A percentile compares a stretch with the other conserved stretches of the same genome.
Conservation (phyloP, 345 rosid species). For the Sonneratia alba region DNA sequence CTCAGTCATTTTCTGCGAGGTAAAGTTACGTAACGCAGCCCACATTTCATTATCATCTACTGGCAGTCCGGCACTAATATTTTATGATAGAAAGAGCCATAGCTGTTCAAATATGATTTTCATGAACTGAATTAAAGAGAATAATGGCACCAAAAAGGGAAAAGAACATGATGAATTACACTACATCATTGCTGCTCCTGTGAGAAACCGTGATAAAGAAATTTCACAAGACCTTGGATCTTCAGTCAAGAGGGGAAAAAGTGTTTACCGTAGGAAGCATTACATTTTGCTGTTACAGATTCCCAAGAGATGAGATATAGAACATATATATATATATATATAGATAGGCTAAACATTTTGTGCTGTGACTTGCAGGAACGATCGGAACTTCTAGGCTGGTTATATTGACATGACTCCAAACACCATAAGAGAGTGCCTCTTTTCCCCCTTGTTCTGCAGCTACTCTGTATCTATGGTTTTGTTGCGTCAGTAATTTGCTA, state of each 20-base stretch:
- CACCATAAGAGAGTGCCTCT: background rate
- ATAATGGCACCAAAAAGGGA: background rate
- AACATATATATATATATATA: background rate
- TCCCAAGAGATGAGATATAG: background rate
- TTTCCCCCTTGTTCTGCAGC: background rate
- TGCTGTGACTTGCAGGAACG: constrained; percentile 11
- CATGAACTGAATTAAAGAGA: background rate
- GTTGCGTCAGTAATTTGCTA: background rate
- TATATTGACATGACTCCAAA: background rate
- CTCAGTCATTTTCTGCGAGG: constrained; percentile 27
- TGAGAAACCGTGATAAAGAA: background rate
- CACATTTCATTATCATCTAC: background rate
- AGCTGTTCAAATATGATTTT: background rate
- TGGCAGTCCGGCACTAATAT: background rate
- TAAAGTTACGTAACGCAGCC: background rate
- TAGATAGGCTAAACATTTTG: background rate
- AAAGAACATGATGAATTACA: background rate
- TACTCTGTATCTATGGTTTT: background rate
- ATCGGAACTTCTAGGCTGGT: constrained; percentile 12
- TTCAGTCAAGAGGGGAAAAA: background rate
- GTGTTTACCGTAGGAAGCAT: too few relatives aligned
- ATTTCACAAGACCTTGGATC: background rate
- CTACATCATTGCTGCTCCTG: background rate
- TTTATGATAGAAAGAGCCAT: background rate
- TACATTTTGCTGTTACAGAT: background rate